Evolutionary conservation across 2,329 filamentous ascomycete genomes (phyloP), one percentile per base, ranked within the genome.

Genomic region (Thelonectria rubi): DNA sequence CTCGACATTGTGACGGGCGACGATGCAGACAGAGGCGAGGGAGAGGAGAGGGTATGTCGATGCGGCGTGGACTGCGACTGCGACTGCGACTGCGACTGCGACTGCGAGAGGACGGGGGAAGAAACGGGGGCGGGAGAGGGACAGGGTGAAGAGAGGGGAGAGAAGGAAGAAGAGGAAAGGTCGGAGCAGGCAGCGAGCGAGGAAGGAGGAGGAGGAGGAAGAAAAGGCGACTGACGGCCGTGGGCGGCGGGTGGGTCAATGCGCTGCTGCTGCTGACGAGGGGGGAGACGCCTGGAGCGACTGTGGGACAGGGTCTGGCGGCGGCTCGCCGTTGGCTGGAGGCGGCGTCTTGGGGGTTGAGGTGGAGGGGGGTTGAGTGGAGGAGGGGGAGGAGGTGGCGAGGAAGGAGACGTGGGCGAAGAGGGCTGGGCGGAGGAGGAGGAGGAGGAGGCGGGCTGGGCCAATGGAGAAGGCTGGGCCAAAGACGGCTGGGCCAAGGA

Each of bases 1-100:
- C 79, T 79, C 68, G 78, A 76, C 73, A 74, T 80, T 74, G 75
- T 75, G 61, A 65, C 59, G 60, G 64, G 62, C 55, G 63, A 62
- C 58, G 61, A 42, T 48, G 62, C 53, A 62, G 68, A 65, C 52
- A 61, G 46, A 61, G 66, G 60, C 15, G 64, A 64, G 21, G 49
- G 62, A 40, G 62, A 68, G 32, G 67, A 71, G 26, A 64, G 58
- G 17, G 59, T 66, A 54, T 62, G 60, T 42, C 56, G 61, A 62
- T 32, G 66, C 17, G 68, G 64, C 49, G 64, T 62, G 46, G 63
- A 59, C 12, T 57, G 46, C 24, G 57, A 60, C n/a, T n/a, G n/a
- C n/a, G n/a, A n/a, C n/a, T n/a, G n/a, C n/a, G n/a, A n/a, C n/a
- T n/a, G n/a, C n/a, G n/a, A n/a, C n/a, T n/a, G n/a, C n/a, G n/a